These are phyloP conservation scores for Gentiana macrophylla DNA, from an alignment of 257 asterid species.

Conservation along the genomic window DNA sequence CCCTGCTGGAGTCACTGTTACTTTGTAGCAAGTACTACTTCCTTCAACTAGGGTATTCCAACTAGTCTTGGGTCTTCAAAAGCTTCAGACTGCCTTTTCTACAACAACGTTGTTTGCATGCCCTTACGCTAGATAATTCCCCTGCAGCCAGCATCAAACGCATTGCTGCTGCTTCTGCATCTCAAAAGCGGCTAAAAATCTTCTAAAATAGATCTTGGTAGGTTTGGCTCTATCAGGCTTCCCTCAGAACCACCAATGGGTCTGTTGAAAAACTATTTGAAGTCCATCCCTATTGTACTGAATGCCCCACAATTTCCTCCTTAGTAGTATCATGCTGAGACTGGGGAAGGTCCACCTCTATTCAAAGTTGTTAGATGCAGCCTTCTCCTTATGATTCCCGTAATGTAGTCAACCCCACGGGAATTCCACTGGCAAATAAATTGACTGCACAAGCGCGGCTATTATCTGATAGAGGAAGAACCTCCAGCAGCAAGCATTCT, in stretches of 20 bases:
- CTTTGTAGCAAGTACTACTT: slow-evolving; percentile 76
- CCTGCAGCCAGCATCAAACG: slow-evolving; percentile 91
- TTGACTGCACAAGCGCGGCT: slow-evolving; percentile 64
- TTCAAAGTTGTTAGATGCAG: slow-evolving; percentile 68
- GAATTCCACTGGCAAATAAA: slow-evolving; percentile 67
- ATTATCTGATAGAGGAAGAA: slow-evolving; percentile 73
- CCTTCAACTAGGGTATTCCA: slow-evolving; percentile 93
- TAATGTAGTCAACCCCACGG: slow-evolving; percentile 47
- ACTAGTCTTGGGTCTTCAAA: slow-evolving; percentile 95
- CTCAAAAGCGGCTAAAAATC: slow-evolving; percentile 87
- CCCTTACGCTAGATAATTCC: slow-evolving; percentile 44
- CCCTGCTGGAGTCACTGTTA: slow-evolving; percentile 72
- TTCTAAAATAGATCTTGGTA: slow-evolving; percentile 73
- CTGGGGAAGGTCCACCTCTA: slow-evolving; percentile 85
- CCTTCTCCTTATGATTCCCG: slow-evolving; percentile 66
- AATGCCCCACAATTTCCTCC: slow-evolving; percentile 74
- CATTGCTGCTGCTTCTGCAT: slow-evolving; percentile 93
- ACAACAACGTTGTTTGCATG: slow-evolving; percentile 59
- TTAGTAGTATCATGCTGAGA: slow-evolving; percentile 85
- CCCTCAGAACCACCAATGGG: slow-evolving; percentile 79
- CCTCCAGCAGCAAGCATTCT: slow-evolving; percentile 90
- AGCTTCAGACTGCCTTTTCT: slow-evolving; percentile 98
- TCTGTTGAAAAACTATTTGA: slow-evolving; percentile 88
- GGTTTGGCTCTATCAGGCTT: slow-evolving; percentile 71
- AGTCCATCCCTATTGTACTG: slow-evolving; percentile 98